These are phyloP conservation scores for Pseudogymnoascus sp. DNA, from an alignment of 2,329 filamentous ascomycete genomes.

Conservation along the genomic window DNA sequence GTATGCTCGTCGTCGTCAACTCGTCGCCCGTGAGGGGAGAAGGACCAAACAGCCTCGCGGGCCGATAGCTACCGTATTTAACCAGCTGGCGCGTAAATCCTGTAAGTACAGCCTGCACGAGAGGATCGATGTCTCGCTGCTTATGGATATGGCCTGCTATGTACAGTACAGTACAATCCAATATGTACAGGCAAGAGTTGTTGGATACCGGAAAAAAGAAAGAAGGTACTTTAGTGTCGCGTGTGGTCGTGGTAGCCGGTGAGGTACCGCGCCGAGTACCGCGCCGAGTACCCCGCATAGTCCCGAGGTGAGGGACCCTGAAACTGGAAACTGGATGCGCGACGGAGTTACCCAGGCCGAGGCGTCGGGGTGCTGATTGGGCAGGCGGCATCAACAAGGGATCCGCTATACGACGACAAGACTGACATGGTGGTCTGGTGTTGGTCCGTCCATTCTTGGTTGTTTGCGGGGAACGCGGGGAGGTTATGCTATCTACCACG, in stretches of 20 bases:
- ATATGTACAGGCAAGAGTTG: not conserved
- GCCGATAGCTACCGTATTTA: slow-evolving; percentile 3
- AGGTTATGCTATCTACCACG: not conserved
- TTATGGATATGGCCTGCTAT: not conserved
- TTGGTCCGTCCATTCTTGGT: not conserved
- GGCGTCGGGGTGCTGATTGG: not conserved
- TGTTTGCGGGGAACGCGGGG: not conserved
- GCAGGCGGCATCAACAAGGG: not conserved
- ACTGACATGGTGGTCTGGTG: not conserved
- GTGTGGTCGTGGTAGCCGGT: not conserved
- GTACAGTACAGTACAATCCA: not conserved
- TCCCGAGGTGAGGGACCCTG: slow-evolving; percentile 3
- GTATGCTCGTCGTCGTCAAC: not conserved
- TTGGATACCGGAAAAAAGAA: not conserved
- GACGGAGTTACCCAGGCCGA: not conserved
- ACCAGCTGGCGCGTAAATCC: not conserved
- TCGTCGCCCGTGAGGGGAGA: not conserved
- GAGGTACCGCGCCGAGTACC: slow-evolving; percentile 3
- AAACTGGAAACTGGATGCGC: not conserved
- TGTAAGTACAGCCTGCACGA: not conserved
- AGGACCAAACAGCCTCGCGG: not conserved
- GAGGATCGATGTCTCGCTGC: not conserved
- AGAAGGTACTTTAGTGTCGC: slow-evolving; percentile 1
- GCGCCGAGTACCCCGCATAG: slow-evolving; percentile 6
- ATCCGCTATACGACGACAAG: not conserved